Percentiles rank a stretch among this genome's conserved stretches.
Conservation (phyloP, 2,329 filamentous ascomycete genomes). For the Sphaerulina musiva region DNA sequence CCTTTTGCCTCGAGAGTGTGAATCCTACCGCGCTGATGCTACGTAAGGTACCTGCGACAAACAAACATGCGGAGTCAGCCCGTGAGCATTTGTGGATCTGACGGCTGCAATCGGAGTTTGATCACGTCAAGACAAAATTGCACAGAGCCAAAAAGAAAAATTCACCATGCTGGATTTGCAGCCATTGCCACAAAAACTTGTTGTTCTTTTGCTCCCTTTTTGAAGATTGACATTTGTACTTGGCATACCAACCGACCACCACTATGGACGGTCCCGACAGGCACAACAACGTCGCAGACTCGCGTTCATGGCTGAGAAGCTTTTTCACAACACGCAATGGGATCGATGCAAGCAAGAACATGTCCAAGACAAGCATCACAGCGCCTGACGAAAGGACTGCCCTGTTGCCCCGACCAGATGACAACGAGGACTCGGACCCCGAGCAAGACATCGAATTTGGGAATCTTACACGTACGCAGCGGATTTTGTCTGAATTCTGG, state of each 20-base stretch:
- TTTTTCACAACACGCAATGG: constrained; percentile 15
- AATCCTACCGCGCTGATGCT: not conserved
- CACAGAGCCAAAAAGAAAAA: not conserved
- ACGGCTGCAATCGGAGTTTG: too few species aligned
- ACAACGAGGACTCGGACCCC: constrained; percentile 30
- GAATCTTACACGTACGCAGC: constrained; percentile 31
- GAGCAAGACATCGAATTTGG: constrained; percentile 37
- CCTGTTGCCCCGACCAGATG: constrained; percentile 39
- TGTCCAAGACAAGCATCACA: not conserved
- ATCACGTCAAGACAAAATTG: too few species aligned
- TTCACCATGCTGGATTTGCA: not conserved
- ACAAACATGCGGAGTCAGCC: not conserved
- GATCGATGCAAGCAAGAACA: constrained; percentile 1
- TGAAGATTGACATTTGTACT: not conserved
- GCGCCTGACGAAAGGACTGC: constrained; percentile 38
- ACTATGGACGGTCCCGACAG: constrained; percentile 27
- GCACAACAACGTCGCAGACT: constrained; percentile 3
- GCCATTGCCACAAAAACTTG: too few species aligned
- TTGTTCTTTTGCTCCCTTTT: not conserved
- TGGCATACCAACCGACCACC: not conserved
- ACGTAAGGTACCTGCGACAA: not conserved
- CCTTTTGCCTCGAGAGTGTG: not conserved
- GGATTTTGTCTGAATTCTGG: constrained; percentile 55
- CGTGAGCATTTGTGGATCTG: not conserved
- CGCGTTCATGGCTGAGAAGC: constrained; percentile 27